Evolutionary conservation across 495 filamentous ascomycete genomes (phyloP).

Genomic region (Darksidea phi): DNA sequence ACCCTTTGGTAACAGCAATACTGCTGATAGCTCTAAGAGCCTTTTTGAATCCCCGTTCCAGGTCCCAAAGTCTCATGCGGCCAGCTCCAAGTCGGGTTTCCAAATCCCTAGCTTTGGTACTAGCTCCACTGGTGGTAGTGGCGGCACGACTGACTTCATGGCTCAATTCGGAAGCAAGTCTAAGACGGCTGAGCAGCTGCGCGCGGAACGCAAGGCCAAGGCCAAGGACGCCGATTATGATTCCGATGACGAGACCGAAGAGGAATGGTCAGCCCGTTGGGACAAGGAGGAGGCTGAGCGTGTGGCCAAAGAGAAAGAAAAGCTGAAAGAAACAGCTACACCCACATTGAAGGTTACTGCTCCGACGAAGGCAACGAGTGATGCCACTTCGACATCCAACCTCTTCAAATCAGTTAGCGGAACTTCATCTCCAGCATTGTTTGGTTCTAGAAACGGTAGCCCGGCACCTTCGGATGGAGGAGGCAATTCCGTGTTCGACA

Average conservation of each 20-base stretch:
- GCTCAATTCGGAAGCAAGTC: slow-evolving; percentile 15
- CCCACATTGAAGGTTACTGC: background rate
- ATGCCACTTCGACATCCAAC: background rate
- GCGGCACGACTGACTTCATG: background rate
- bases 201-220: slow-evolving; percentile 20
- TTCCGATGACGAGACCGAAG: slow-evolving; percentile 23
- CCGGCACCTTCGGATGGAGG: slow-evolving; percentile 18
- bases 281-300: slow-evolving; percentile 9
- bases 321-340: slow-evolving; percentile 10
- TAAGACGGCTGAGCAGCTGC: slow-evolving; percentile 18
- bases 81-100: background rate
- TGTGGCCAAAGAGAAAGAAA: slow-evolving; percentile 15
- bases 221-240: slow-evolving; percentile 26
- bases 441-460: slow-evolving; percentile 13
- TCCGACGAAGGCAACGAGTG: background rate
- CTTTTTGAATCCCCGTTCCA: too few relatives aligned
- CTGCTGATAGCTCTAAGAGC: too few relatives aligned
- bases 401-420: background rate
- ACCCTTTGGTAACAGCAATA: background rate
- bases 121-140: background rate
- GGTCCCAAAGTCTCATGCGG: too few relatives aligned
- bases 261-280: slow-evolving; percentile 16
- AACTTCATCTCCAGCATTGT: slow-evolving; percentile 3
- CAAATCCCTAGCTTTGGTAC: slow-evolving; percentile 3
- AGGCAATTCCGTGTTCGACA: slow-evolving; percentile 24